These are phyloP conservation scores for Stagonosporopsis vannaccii DNA, from an alignment of 2,329 filamentous ascomycete genomes.

Conservation along the genomic window DNA sequence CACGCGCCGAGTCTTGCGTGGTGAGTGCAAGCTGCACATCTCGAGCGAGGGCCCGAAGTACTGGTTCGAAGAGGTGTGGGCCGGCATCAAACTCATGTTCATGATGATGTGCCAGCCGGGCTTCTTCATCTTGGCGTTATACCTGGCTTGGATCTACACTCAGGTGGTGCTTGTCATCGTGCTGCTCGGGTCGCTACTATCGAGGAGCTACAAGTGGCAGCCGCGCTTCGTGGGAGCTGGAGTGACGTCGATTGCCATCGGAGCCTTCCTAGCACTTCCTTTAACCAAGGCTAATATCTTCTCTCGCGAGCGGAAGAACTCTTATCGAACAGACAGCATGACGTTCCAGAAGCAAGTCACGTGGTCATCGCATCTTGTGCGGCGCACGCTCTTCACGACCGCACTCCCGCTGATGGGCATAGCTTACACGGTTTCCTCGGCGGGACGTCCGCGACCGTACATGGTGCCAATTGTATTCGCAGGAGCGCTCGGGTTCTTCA, in stretches of 20 bases:
- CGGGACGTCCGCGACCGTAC: constrained; percentile 64
- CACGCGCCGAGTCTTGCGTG: constrained; percentile 67
- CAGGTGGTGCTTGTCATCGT: constrained; percentile 77
- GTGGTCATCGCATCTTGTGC: constrained; percentile 76
- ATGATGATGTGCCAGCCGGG: constrained; percentile 79
- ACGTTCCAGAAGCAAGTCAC: constrained; percentile 69
- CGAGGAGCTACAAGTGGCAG: constrained; percentile 69
- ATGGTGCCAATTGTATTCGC: constrained; percentile 73
- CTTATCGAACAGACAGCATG: constrained; percentile 69
- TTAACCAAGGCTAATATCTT: constrained; percentile 76
- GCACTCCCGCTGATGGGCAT: constrained; percentile 71
- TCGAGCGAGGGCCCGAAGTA: constrained; percentile 74
- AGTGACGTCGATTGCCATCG: constrained; percentile 71
- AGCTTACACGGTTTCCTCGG: constrained; percentile 71
- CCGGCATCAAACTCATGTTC: constrained; percentile 69
- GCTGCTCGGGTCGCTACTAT: constrained; percentile 73
- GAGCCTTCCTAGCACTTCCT: constrained; percentile 73
- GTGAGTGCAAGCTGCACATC: constrained; percentile 80
- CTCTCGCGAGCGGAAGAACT: constrained; percentile 67
- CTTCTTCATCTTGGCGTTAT: constrained; percentile 75
- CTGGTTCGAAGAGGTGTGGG: constrained; percentile 79
- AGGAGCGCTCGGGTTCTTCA: constrained; percentile 71
- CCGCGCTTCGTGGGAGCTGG: constrained; percentile 72
- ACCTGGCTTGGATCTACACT: constrained; percentile 79
- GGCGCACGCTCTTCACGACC: constrained; percentile 72